phyloP scores from a whole-genome alignment of 371 early-diverging fungal genomes.

The Mucor lusitanicus region DNA sequence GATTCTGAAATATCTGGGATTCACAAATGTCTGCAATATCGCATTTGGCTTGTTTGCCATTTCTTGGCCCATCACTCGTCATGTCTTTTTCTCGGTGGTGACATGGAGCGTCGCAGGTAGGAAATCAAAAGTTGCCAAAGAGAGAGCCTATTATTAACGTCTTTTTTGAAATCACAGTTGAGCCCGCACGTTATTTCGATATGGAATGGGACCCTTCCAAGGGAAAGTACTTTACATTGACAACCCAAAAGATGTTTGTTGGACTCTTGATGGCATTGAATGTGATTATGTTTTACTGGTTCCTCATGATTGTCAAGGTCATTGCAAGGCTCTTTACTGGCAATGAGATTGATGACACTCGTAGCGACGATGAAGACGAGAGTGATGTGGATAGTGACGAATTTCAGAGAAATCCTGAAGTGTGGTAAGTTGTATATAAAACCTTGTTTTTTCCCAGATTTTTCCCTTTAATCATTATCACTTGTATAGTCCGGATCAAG shows the following conservation, averaged over 20 bases:
- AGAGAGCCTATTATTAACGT: neutral
- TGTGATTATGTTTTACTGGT: slow-evolving; percentile 70
- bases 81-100: slow-evolving; percentile 54
- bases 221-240: slow-evolving; percentile 52
- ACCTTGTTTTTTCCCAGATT: neutral
- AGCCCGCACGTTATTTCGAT: slow-evolving; percentile 39
- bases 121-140: neutral
- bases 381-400: slow-evolving; percentile 4
- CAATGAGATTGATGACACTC: slow-evolving; percentile 60
- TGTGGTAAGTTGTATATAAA: slow-evolving; percentile 9
- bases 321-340: slow-evolving; percentile 59
- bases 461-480: neutral
- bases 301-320: slow-evolving; percentile 64
- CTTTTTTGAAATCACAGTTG: slow-evolving; percentile 13
- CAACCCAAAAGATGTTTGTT: slow-evolving; percentile 46
- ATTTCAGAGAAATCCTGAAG: slow-evolving; percentile 1
- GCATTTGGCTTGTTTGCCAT: slow-evolving; percentile 75
- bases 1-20: slow-evolving; percentile 69
- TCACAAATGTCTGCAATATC: slow-evolving; percentile 57
- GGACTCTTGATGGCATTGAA: slow-evolving; percentile 58
- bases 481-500: slow-evolving; percentile 4
- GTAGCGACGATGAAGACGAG: slow-evolving; percentile 60
- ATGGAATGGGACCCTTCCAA: slow-evolving; percentile 56
- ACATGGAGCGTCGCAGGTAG: slow-evolving; percentile 47
- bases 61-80: slow-evolving; percentile 75